A percentile compares a stretch with the other conserved stretches of the same genome.
phyloP scores from a whole-genome alignment of 106 monocot genomes.

The Vanilla planifolia region DNA sequence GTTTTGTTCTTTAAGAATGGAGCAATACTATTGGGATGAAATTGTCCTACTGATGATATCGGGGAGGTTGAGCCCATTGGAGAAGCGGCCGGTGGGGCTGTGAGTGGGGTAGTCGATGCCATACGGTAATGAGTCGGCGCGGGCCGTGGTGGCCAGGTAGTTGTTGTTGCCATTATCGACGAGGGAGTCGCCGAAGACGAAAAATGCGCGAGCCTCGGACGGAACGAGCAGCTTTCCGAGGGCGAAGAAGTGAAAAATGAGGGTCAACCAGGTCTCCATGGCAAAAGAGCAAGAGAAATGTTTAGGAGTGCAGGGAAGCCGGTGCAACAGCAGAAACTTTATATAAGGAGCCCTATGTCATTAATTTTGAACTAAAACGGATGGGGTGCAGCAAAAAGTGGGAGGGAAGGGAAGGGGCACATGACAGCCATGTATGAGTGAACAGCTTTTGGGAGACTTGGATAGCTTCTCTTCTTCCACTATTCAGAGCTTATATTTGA shows the following conservation, averaged over 20 bases:
- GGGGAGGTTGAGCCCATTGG: slow-evolving; percentile 77
- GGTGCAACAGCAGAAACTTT: background rate
- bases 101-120: slow-evolving; percentile 71
- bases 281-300: background rate
- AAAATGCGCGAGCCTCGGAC: slow-evolving; percentile 55
- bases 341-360: slow-evolving; percentile 4
- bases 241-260: slow-evolving; percentile 10
- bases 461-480: background rate
- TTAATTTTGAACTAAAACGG: no score
- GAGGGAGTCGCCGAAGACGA: slow-evolving; percentile 85
- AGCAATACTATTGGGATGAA: background rate
- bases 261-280: slow-evolving; percentile 7
- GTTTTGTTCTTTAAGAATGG: background rate
- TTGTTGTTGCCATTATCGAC: slow-evolving; percentile 95
- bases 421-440: background rate
- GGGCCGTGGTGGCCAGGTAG: slow-evolving; percentile 62
- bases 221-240: background rate
- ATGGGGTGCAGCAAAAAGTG: no score
- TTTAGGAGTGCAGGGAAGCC: background rate
- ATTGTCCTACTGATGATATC: slow-evolving; percentile 64
- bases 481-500: background rate
- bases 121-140: slow-evolving; percentile 73
- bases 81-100: slow-evolving; percentile 72
- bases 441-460: background rate
- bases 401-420: no score